A percentile compares a stretch with the other conserved stretches of the same genome.
Evolutionary conservation across 495 filamentous ascomycete species (phyloP).

Genomic region (Glutinoglossum americanum): DNA sequence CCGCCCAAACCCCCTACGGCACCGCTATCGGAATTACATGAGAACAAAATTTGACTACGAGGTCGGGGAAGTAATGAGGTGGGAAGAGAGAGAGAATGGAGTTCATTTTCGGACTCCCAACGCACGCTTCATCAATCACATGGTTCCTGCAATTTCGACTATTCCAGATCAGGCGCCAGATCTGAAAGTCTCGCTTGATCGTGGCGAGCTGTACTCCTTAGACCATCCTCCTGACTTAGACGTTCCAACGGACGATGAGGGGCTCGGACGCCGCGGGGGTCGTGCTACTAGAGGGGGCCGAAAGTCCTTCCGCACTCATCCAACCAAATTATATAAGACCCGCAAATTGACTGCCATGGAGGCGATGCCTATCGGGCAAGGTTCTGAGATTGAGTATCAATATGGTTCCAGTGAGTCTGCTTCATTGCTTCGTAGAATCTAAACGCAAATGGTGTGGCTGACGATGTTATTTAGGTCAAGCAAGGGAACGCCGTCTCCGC

Average conservation of each 20-base stretch:
- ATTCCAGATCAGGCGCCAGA: background rate
- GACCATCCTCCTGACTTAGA: background rate
- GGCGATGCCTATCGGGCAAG: background rate
- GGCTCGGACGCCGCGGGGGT: background rate
- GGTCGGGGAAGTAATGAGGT: background rate
- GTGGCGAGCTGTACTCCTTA: background rate
- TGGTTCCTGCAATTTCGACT: background rate
- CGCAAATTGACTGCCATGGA: constrained; percentile 1
- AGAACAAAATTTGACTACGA: constrained; percentile 2
- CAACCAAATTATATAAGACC: background rate
- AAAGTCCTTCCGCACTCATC: background rate
- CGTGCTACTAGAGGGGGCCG: background rate
- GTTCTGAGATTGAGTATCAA: background rate
- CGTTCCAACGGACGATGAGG: background rate
- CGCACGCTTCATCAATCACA: constrained; percentile 9
- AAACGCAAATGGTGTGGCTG: background rate
- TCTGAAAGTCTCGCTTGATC: background rate
- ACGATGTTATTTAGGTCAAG: background rate
- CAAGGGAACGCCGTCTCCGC: background rate
- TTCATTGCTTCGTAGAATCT: background rate
- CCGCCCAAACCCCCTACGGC: background rate
- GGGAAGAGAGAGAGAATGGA: constrained; percentile 1
- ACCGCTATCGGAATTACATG: background rate
- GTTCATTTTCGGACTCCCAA: background rate
- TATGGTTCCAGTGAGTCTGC: background rate